phyloP scores from a whole-genome alignment of 2,329 filamentous ascomycete species.

The Ophiostoma sp. region DNA sequence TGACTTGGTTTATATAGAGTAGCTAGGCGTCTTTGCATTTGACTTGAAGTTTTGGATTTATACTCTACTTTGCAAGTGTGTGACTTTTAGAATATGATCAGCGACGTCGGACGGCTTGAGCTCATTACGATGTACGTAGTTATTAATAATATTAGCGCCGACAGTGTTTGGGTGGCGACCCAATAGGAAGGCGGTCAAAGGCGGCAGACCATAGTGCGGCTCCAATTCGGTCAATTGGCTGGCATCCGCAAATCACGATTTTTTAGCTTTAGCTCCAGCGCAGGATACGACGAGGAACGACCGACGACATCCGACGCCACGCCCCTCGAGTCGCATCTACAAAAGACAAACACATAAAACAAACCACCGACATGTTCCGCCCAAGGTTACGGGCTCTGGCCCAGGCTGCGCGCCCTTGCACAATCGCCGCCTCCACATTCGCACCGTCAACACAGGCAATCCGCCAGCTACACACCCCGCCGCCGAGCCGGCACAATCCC shows the following conservation, averaged over 20 bases:
- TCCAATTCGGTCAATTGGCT: neutral
- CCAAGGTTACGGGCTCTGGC: constrained; percentile 42
- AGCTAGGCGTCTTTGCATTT: too few relatives aligned
- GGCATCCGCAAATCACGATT: constrained; percentile 8
- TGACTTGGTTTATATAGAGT: neutral
- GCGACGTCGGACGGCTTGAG: neutral
- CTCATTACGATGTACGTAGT: neutral
- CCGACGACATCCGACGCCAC: neutral
- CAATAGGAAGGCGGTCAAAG: constrained; percentile 16
- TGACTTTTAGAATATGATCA: neutral
- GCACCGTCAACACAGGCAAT: constrained; percentile 20
- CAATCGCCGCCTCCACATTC: neutral
- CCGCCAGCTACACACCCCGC: constrained; percentile 37
- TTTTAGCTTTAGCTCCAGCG: constrained; percentile 1
- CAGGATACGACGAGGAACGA: neutral
- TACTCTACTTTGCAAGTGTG: neutral
- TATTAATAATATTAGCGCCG: neutral
- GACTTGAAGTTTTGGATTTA: too few relatives aligned
- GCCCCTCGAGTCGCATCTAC: constrained; percentile 1
- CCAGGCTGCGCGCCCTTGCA: constrained; percentile 10
- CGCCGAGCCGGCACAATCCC: constrained; percentile 38
- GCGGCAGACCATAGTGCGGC: constrained; percentile 17
- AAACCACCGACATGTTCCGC: constrained; percentile 42
- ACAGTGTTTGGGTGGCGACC: neutral
- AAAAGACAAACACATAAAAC: neutral